phyloP scores from a whole-genome alignment of 345 rosid species.

The Pelargonium nanum region DNA sequence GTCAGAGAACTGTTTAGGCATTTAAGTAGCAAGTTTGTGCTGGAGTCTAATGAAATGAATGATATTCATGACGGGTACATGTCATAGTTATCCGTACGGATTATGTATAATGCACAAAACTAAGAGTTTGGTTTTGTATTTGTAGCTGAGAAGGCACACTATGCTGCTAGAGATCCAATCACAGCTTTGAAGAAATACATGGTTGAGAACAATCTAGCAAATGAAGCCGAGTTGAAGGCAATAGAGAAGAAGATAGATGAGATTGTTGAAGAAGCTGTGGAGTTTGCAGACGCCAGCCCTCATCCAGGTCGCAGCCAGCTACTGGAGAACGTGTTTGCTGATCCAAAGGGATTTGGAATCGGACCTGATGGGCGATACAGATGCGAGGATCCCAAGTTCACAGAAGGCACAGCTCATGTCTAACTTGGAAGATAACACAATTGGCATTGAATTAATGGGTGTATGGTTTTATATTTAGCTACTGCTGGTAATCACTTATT shows the following conservation, averaged over 20 bases:
- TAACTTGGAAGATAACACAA: too few relatives aligned
- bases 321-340: conserved; percentile 42
- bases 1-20: background rate
- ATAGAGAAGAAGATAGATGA: conserved; percentile 48
- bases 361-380: conserved; percentile 43
- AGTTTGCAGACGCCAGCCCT: conserved; percentile 46
- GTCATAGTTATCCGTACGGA: background rate
- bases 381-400: conserved; percentile 53
- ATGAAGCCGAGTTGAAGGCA: conserved; percentile 36
- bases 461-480: background rate
- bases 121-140: conserved; percentile 2
- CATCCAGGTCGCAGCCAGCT: conserved; percentile 43
- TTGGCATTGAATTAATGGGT: too few relatives aligned
- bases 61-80: background rate
- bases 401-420: conserved; percentile 44
- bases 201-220: conserved; percentile 33
- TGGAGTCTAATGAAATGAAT: background rate
- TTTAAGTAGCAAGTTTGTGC: background rate
- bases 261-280: conserved; percentile 45
- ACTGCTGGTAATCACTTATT: background rate
- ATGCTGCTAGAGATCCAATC: conserved; percentile 48
- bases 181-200: conserved; percentile 37
- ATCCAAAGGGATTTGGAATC: conserved; percentile 50
- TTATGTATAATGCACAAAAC: too few relatives aligned
- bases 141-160: conserved; percentile 45